phyloP scores from a whole-genome alignment of 495 filamentous ascomycete species.

The Symbiotaphrina buchneri region DNA sequence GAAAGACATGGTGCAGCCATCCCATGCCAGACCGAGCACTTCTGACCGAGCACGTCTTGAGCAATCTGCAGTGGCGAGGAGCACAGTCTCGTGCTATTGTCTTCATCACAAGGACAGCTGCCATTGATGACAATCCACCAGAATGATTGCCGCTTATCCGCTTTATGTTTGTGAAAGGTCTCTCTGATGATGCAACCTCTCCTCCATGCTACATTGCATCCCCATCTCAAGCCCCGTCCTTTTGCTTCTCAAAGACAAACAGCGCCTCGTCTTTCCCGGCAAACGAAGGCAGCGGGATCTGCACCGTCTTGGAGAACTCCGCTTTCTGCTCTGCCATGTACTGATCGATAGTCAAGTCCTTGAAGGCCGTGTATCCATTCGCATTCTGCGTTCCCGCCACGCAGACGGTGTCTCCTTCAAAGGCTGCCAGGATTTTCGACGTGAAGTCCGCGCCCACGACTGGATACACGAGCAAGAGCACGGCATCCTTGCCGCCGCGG shows the following conservation, averaged over 20 bases:
- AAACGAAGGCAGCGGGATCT: constrained; percentile 27
- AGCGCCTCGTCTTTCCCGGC: constrained; percentile 31
- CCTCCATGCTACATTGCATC: too few relatives aligned
- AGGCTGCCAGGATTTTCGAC: constrained; percentile 22
- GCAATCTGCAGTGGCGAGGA: too few relatives aligned
- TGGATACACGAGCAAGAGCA: constrained; percentile 39
- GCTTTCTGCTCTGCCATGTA: constrained; percentile 25
- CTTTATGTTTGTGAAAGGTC: too few relatives aligned
- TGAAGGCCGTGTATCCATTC: constrained; percentile 41
- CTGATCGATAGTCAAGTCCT: constrained; percentile 25
- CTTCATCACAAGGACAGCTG: too few relatives aligned
- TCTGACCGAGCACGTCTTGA: too few relatives aligned
- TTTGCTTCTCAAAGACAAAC: constrained; percentile 20
- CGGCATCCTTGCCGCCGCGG: constrained; percentile 15
- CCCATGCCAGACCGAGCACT: too few relatives aligned
- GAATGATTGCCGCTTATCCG: too few relatives aligned
- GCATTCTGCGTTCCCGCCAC: constrained; percentile 40
- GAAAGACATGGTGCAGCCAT: too few relatives aligned
- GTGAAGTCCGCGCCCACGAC: constrained; percentile 33
- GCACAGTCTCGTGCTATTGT: too few relatives aligned
- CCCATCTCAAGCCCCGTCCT: too few relatives aligned
- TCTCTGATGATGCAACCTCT: too few relatives aligned
- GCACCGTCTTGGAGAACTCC: constrained; percentile 17
- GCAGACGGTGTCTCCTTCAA: constrained; percentile 29
- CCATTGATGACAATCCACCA: too few relatives aligned